A percentile compares a stretch with the other conserved stretches of the same genome.
Evolutionary conservation across 2,329 filamentous ascomycete genomes (phyloP).

Genomic region (Mycosphaerelloides madeirae): DNA sequence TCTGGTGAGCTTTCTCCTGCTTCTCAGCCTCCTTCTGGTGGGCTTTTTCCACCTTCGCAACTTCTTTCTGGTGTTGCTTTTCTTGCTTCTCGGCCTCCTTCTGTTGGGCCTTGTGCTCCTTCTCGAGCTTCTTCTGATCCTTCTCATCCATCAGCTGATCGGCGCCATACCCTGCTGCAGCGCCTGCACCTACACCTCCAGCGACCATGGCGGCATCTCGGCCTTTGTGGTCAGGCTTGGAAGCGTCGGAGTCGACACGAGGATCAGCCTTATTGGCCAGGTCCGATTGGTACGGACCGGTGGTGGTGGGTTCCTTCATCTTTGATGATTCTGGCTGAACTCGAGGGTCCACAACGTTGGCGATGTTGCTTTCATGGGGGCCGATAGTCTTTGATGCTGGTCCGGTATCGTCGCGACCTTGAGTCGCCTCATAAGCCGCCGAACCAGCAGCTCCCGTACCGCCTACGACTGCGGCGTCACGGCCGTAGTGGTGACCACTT

Average conservation of each 20-base stretch:
- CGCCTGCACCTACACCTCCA: conserved; percentile 13
- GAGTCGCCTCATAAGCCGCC: conserved; percentile 11
- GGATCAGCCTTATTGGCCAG: conserved; percentile 23
- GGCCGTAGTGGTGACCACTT: conserved; percentile 24
- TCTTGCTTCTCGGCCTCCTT: conserved; percentile 27
- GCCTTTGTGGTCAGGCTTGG: conserved; percentile 22
- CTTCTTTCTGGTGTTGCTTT: conserved; percentile 21
- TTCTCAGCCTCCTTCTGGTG: conserved; percentile 11
- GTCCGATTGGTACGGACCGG: conserved; percentile 18
- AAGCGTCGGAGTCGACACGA: neutral
- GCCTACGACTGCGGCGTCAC: conserved; percentile 29
- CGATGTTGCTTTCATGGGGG: conserved; percentile 26
- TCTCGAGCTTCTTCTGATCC: conserved; percentile 5
- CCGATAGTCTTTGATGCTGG: conserved; percentile 25
- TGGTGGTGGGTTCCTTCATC: conserved; percentile 23
- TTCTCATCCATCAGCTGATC: neutral
- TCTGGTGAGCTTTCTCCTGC: neutral
- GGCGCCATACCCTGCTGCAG: neutral
- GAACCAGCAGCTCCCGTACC: conserved; percentile 31
- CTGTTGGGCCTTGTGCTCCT: conserved; percentile 23
- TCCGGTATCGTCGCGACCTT: conserved; percentile 9
- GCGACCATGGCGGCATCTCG: conserved; percentile 30
- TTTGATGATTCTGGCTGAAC: conserved; percentile 26
- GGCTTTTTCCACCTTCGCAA: conserved; percentile 25
- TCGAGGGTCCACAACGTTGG: conserved; percentile 23